Conservation (phyloP, 805 yeast species). For the Yarrowia phangngaensis region DNA sequence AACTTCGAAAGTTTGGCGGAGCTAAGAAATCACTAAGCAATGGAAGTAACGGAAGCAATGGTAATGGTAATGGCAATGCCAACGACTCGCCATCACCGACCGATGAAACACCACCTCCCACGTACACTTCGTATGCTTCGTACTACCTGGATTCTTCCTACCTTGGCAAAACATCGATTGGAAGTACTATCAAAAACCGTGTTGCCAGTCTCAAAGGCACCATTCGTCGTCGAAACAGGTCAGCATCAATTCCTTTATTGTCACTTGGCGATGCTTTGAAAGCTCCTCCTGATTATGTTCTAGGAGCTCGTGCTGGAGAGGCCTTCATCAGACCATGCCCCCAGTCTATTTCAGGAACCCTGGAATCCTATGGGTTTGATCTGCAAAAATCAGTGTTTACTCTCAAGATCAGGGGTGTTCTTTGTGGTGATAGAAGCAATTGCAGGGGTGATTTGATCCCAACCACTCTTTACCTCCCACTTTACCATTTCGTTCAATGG, state of each 20-base stretch:
- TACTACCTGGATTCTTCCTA: conserved; percentile 9
- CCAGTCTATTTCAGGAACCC: conserved; percentile 56
- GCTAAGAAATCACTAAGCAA: background rate
- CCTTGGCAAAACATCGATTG: conserved; percentile 9
- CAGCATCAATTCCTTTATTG: background rate
- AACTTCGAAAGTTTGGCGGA: conserved; percentile 8
- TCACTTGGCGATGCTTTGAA: conserved; percentile 14
- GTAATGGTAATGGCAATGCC: no score
- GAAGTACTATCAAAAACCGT: conserved; percentile 5
- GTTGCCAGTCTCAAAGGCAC: conserved; percentile 6
- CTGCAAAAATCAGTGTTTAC: conserved; percentile 47
- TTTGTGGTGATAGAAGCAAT: conserved; percentile 13
- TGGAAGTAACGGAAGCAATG: no score
- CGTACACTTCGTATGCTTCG: conserved; percentile 11
- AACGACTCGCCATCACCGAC: conserved; percentile 3
- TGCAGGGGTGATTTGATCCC: conserved; percentile 42
- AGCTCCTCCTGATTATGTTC: conserved; percentile 24
- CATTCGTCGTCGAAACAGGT: conserved; percentile 7
- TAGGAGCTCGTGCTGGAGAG: conserved; percentile 34
- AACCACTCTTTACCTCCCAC: conserved; percentile 66
- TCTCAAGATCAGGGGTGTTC: conserved; percentile 44
- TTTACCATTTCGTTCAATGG: conserved; percentile 59
- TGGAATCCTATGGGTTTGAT: conserved; percentile 57
- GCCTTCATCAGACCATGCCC: conserved; percentile 80
- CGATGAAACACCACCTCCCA: conserved; percentile 4